Conservation (phyloP, 1,284 basidiomycete genomes). For the Trametes hirsuta region DNA sequence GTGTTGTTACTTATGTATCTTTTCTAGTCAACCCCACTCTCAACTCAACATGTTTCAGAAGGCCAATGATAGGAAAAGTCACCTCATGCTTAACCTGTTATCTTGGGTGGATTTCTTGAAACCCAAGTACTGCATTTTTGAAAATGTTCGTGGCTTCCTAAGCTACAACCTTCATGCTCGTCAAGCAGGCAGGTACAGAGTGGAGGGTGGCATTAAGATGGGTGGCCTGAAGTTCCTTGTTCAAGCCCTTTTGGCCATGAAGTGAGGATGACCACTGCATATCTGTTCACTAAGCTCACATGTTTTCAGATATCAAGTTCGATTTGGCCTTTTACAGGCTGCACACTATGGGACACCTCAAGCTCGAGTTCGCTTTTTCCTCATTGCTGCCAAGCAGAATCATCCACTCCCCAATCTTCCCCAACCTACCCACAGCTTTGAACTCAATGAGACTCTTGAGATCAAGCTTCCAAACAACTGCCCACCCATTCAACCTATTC, state of each 20-base stretch:
- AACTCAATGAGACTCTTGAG: conserved; percentile 43
- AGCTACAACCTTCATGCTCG: conserved; percentile 53
- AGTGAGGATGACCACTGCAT: conserved; percentile 42
- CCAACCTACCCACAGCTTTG: conserved; percentile 69
- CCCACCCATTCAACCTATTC: conserved; percentile 47
- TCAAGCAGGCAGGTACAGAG: conserved; percentile 50
- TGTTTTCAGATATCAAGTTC: conserved; percentile 63
- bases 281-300: background rate
- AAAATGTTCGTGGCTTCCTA: conserved; percentile 76
- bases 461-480: conserved; percentile 49
- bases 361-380: conserved; percentile 67
- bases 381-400: conserved; percentile 60
- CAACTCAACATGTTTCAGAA: conserved; percentile 42
- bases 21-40: conserved; percentile 42
- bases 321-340: conserved; percentile 66
- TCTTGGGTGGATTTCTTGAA: conserved; percentile 65
- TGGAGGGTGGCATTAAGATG: conserved; percentile 63
- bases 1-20: background rate
- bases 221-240: conserved; percentile 72
- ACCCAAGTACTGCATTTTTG: conserved; percentile 67
- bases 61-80: conserved; percentile 45
- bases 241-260: conserved; percentile 60
- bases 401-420: conserved; percentile 64
- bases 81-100: conserved; percentile 57
- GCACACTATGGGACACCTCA: conserved; percentile 78